These are phyloP conservation scores for Vanrija humicola DNA, from an alignment of 1,284 basidiomycete species.

Conservation along the genomic window DNA sequence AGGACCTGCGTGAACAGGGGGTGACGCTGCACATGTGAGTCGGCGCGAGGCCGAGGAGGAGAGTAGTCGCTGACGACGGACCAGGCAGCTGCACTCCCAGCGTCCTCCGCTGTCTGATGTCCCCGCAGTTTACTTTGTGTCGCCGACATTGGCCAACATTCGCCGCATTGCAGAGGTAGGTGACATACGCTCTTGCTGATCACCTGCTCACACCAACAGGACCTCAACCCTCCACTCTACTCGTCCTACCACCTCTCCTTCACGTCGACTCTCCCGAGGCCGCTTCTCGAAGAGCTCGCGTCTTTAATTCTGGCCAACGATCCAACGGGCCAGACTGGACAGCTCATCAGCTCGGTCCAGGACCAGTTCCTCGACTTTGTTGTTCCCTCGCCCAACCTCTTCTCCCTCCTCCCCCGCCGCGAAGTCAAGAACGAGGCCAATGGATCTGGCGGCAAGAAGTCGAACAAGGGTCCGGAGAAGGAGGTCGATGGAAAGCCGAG, in stretches of 20 bases:
- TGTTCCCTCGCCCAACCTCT: constrained; percentile 87
- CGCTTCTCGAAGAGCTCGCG: constrained; percentile 90
- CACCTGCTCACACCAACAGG: constrained; percentile 29
- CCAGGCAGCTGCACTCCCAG: constrained; percentile 82
- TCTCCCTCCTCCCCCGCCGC: constrained; percentile 71
- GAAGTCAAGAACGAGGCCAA: constrained; percentile 28
- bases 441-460: constrained; percentile 22
- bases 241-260: constrained; percentile 94
- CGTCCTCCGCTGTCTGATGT: constrained; percentile 91
- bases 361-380: constrained; percentile 98
- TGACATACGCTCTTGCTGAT: background rate
- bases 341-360: constrained; percentile 72
- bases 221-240: constrained; percentile 79
- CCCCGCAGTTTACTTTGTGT: constrained; percentile 94
- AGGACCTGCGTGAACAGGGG: constrained; percentile 92
- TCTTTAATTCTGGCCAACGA: constrained; percentile 74
- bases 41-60: background rate
- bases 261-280: constrained; percentile 80
- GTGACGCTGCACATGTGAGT: constrained; percentile 94
- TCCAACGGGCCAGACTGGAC: constrained; percentile 62
- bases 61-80: background rate
- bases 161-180: constrained; percentile 78
- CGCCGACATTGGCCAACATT: constrained; percentile 82
- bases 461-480: constrained; percentile 22
- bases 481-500: constrained; percentile 50